Percentiles rank a stretch among this genome's conserved stretches.
These are phyloP conservation scores for Pseudoturritis turrita DNA, from an alignment of 345 rosid genomes.

Conservation along the genomic window DNA sequence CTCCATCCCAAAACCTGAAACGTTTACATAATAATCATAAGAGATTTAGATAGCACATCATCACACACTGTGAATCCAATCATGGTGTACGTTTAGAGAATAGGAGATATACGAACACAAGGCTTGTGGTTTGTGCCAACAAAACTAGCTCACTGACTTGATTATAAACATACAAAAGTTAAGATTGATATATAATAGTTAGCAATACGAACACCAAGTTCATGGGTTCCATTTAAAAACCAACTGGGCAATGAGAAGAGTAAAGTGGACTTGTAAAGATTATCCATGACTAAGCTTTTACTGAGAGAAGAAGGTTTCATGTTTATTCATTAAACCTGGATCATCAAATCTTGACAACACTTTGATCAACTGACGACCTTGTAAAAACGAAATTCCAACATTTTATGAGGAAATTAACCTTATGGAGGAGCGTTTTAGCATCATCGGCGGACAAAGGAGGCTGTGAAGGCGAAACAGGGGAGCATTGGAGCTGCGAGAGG, in stretches of 20 bases:
- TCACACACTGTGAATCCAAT: not conserved
- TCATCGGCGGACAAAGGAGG: slow-evolving; percentile 60
- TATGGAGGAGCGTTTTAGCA: slow-evolving; percentile 54
- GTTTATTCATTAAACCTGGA: too few relatives aligned
- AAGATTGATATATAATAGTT: not conserved
- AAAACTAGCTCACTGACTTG: not conserved
- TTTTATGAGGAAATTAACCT: slow-evolving; percentile 40
- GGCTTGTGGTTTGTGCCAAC: not conserved
- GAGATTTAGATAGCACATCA: not conserved
- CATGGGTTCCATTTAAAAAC: too few relatives aligned
- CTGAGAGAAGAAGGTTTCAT: too few relatives aligned
- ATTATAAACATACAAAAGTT: not conserved
- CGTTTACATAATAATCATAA: not conserved
- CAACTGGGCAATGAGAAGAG: too few relatives aligned
- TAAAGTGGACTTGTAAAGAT: too few relatives aligned
- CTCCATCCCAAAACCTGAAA: slow-evolving; percentile 87
- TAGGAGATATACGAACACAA: not conserved
- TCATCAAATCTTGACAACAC: not conserved
- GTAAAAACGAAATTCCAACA: not conserved
- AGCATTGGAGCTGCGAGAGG: slow-evolving; percentile 56
- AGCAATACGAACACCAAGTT: not conserved
- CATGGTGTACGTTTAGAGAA: not conserved
- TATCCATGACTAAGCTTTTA: too few relatives aligned
- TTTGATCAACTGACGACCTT: not conserved
- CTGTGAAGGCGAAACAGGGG: slow-evolving; percentile 63